Conservation (phyloP, 306 rosid species). For the Citrullus amarus region DNA sequence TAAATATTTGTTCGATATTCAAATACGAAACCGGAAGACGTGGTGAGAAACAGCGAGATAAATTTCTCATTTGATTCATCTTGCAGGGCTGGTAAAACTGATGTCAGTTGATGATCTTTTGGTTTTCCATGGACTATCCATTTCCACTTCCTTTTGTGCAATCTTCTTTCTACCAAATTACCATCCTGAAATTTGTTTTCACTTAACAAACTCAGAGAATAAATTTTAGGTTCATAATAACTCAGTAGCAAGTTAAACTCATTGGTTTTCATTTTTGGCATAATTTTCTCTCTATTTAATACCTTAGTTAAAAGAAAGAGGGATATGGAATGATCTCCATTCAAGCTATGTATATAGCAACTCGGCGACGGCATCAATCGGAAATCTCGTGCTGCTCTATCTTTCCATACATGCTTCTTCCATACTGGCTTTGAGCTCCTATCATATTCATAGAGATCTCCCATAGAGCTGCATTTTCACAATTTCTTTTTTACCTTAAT, state of each 20-base stretch:
- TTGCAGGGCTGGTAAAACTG: conserved; percentile 40
- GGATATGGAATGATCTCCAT: conserved; percentile 60
- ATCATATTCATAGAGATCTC: conserved; percentile 81
- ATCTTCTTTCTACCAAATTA: conserved; percentile 65
- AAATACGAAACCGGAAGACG: conserved; percentile 56
- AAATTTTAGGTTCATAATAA: not conserved
- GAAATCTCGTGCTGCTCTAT: conserved; percentile 29
- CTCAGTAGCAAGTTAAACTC: not conserved
- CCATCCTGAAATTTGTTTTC: conserved; percentile 41
- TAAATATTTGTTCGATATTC: conserved; percentile 52
- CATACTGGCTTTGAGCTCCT: conserved; percentile 71
- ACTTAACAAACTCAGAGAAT: conserved; percentile 1
- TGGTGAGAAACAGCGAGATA: conserved; percentile 55
- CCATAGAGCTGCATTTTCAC: conserved; percentile 52
- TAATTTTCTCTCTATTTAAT: not conserved
- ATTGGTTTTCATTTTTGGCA: too few species aligned
- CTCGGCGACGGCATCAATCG: conserved; percentile 46
- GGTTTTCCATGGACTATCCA: conserved; percentile 85
- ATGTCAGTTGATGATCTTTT: conserved; percentile 49
- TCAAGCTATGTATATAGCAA: conserved; percentile 35
- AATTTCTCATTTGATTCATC: conserved; percentile 43
- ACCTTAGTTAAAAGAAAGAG: conserved; percentile 89
- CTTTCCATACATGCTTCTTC: conserved; percentile 80
- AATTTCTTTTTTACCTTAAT: conserved; percentile 7
- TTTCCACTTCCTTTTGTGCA: conserved; percentile 88